Base-by-base conservation (phyloP, 176 grass and related monocot genomes). In the Poa pratensis region DNA sequence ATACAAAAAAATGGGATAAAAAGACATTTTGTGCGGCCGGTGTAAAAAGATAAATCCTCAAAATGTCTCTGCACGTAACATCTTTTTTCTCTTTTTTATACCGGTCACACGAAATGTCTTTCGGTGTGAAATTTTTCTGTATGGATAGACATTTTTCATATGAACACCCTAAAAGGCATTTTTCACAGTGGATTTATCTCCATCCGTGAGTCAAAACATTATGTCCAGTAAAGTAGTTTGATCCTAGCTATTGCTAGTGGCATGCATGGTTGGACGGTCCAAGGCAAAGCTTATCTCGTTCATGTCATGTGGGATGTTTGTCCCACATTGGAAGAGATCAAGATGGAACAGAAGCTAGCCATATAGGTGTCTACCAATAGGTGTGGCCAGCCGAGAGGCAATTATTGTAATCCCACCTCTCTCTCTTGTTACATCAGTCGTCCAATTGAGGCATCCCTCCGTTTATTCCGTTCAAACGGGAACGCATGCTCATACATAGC, bases 401-500 rank as follows among this genome's bases (percentile, higher is more conserved):
- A 86, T 86, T 68, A 69, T 54, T 81, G 52, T 69, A 61, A 80
- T 42, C 45, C 7, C 14, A 87, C 75, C 32, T 76, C 32, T 80
- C n/a, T 75, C 39, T 83, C 37, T 65, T 69, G 77, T 88, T 87
- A 69, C 82, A 88, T 91, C 80, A 75, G 42, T 5, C 24, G 19
- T 19, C 85, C 82, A 92, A 92, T 90, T 54, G 85, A 49, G 61
- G 91, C 89, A 82, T 89, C 74, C 89, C 89, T 63, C 83, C 78
- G 37, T 86, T 94, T 94, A 92, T 97, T 97, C 92, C 88, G 79
- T 90, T 94, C 80, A 92, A 88, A 94, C 48, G 52, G 82, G 13
- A 69, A 80, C 13, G 24, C 32, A 53, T 51, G 39, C 42, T 80
- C 42, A 43, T 24, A 53, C 42, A 43, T 24, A 53, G 50, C 75